A percentile compares a stretch with the other conserved stretches of the same genome.
Conservation (phyloP, 371 early-diverging fungal species). For the Mortierella polycephala region DNA sequence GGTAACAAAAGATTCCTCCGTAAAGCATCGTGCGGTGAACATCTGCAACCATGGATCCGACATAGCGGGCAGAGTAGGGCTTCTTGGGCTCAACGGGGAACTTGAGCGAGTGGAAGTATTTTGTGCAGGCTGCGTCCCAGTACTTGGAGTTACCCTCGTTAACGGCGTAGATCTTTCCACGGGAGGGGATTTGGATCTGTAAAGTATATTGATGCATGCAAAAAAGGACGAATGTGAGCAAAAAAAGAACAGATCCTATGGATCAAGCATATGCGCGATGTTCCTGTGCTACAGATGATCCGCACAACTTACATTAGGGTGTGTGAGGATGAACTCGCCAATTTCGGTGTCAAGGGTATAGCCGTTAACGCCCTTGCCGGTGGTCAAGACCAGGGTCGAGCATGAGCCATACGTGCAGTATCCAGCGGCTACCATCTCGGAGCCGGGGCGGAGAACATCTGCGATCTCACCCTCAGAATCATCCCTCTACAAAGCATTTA, state of each 20-base stretch:
- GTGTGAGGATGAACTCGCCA: constrained; percentile 98
- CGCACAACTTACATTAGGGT: constrained; percentile 73
- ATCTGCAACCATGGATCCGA: constrained; percentile 99
- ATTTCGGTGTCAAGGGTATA: constrained; percentile 96
- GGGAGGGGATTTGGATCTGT: constrained; percentile 79
- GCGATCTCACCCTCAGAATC: constrained; percentile 55
- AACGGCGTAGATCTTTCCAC: constrained; percentile 97
- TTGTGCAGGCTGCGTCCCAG: constrained; percentile 89
- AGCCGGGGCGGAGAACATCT: constrained; percentile 90
- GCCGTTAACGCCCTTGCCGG: constrained; percentile 92
- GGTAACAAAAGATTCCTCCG: constrained; percentile 91
- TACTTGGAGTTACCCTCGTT: constrained; percentile 97
- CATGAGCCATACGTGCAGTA: constrained; percentile 98
- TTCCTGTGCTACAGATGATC: neutral
- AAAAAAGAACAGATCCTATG: no score
- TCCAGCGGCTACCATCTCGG: constrained; percentile 93
- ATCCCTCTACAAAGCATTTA: constrained; percentile 31
- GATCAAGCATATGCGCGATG: no score
- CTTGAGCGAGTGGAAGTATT: constrained; percentile 91
- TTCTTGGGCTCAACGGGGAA: constrained; percentile 76
- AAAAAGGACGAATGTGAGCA: neutral
- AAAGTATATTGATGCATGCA: neutral
- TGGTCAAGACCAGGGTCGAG: constrained; percentile 84
- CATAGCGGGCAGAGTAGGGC: constrained; percentile 97
- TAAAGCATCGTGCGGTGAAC: constrained; percentile 97